Conservation (phyloP, 495 filamentous ascomycete genomes). For the Lophium mytilinum region DNA sequence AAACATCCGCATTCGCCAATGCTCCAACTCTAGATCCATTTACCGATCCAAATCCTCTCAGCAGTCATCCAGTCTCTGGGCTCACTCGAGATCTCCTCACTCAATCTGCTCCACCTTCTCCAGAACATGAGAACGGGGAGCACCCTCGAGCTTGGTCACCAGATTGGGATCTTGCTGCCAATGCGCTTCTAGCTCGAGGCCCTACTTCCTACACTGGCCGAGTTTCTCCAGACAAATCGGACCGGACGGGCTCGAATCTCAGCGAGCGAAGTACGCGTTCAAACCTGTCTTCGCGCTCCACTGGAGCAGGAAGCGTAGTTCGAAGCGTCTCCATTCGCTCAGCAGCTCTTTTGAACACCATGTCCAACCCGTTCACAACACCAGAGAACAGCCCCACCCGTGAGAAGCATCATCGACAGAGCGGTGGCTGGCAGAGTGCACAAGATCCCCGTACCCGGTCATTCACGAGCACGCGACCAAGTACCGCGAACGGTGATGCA, state of each 20-base stretch:
- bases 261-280: conserved; percentile 21
- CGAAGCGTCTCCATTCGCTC: conserved; percentile 18
- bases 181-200: background rate
- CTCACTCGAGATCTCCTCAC: background rate
- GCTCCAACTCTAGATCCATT: conserved; percentile 19
- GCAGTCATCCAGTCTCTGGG: background rate
- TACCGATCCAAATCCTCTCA: background rate
- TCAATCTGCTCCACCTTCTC: conserved; percentile 13
- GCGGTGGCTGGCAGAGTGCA: conserved; percentile 9
- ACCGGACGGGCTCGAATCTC: conserved; percentile 24
- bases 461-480: conserved; percentile 16
- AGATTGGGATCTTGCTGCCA: conserved; percentile 5
- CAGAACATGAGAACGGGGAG: background rate
- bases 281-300: conserved; percentile 16
- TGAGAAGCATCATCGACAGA: background rate
- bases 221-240: conserved; percentile 23
- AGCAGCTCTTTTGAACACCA: conserved; percentile 9
- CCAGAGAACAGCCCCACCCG: conserved; percentile 22
- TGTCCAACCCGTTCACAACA: conserved; percentile 23
- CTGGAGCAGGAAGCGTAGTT: conserved; percentile 5
- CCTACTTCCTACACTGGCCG: conserved; percentile 9
- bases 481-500: conserved; percentile 28
- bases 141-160: background rate
- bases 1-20: conserved; percentile 15
- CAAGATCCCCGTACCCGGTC: conserved; percentile 18